phyloP scores from a whole-genome alignment of 345 rosid species.

The Linum trigynum region DNA sequence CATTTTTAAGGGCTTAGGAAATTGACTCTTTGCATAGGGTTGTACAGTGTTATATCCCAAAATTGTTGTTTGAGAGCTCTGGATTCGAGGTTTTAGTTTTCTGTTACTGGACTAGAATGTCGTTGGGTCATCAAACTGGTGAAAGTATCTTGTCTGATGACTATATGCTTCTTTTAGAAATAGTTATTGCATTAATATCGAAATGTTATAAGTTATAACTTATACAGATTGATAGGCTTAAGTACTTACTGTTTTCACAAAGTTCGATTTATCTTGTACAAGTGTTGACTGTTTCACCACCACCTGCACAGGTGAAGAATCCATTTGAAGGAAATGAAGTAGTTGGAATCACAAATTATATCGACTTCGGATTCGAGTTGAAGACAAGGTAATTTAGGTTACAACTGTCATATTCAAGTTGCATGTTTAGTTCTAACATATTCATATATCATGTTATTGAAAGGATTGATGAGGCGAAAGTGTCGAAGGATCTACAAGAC shows the following conservation, averaged over 20 bases:
- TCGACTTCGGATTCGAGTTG: conserved; percentile 85
- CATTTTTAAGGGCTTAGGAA: neutral
- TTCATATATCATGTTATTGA: conserved; percentile 3
- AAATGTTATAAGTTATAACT: no score
- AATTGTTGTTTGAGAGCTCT: no score
- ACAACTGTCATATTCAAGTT: neutral
- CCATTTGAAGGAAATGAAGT: conserved; percentile 68
- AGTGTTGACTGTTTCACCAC: conserved; percentile 11
- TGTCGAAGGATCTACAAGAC: conserved; percentile 31
- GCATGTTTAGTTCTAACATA: conserved; percentile 12
- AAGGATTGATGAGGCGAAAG: conserved; percentile 52
- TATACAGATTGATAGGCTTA: no score
- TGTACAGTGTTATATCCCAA: neutral
- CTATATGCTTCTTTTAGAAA: no score
- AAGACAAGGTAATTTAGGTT: conserved; percentile 50
- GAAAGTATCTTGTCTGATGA: no score
- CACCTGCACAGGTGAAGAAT: conserved; percentile 62
- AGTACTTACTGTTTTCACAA: neutral
- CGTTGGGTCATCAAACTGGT: no score
- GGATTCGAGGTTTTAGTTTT: no score
- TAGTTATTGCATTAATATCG: no score
- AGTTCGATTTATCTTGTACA: conserved; percentile 4
- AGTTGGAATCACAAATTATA: conserved; percentile 89
- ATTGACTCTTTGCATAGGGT: neutral
- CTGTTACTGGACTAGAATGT: no score